Conservation (phyloP, 805 yeast genomes). For the Suhomyces pyralidae region DNA sequence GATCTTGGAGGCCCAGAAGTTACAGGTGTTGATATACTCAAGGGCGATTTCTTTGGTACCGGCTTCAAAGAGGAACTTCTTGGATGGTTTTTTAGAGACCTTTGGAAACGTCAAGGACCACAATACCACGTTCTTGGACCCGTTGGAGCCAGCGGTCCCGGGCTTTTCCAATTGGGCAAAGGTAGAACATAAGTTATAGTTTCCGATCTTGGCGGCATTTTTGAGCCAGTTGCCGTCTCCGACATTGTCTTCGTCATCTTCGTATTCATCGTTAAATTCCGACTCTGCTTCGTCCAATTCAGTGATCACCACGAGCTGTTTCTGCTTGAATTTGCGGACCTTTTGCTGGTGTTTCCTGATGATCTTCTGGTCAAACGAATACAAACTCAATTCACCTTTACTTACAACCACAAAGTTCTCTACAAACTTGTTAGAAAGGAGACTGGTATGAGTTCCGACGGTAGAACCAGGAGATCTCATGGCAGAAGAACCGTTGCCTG, state of each 20-base stretch:
- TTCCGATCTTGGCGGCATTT: conserved; percentile 56
- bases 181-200: conserved; percentile 50
- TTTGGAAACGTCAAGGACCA: conserved; percentile 61
- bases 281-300: conserved; percentile 17
- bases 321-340: conserved; percentile 20
- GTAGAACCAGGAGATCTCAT: conserved; percentile 1
- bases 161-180: conserved; percentile 41
- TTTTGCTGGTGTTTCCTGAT: conserved; percentile 40
- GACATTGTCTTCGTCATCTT: conserved; percentile 26
- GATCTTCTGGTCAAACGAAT: conserved; percentile 48
- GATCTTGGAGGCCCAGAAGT: conserved; percentile 86
- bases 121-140: conserved; percentile 17
- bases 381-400: conserved; percentile 60
- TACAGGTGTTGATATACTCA: conserved; percentile 72
- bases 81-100: conserved; percentile 29
- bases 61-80: conserved; percentile 58
- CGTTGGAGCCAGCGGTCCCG: not conserved
- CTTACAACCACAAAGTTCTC: conserved; percentile 65
- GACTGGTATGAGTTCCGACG: conserved; percentile 9
- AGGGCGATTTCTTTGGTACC: conserved; percentile 64
- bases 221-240: conserved; percentile 73
- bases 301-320: conserved; percentile 12
- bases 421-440: conserved; percentile 29
- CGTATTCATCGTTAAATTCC: conserved; percentile 22
- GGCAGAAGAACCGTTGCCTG: not conserved